Base-by-base conservation (phyloP, 768 basidiomycete genomes). In the Suillus subluteus region DNA sequence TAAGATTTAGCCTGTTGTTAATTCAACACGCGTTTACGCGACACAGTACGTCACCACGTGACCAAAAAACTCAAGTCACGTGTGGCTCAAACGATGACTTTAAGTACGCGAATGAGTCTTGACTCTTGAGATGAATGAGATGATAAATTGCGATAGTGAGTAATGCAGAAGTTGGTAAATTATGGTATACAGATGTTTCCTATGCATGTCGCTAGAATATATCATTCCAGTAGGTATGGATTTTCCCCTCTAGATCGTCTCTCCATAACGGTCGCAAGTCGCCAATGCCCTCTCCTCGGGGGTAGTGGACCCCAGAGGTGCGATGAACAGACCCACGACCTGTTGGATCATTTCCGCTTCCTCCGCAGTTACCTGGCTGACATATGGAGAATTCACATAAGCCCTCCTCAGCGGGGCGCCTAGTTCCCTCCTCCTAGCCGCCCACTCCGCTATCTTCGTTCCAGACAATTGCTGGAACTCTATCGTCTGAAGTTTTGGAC, bases 361-460 rank as follows among this genome's bases (percentile, higher is more conserved):
- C 54, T 78, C 74, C 11, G 72, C 72, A 50, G 72, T 64, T 8
- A 62, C 54, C 21, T 70, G 74, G 2, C 64, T 35, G 52, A 67
- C 66, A 74, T 79, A 80, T 3, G 78, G 74, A 4, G 69, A 65
- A 63, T 76, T 80, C 50, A 87, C 69, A 72, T 87, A 89, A n/a
- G 87, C 72, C 70, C 81, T 86, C 67, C 73, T 73, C 63, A 89
- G 68, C 26, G 87, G 86, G n/a, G 73, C 72, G 9, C 82, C 83
- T 38, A 84, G 68, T 4, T 61, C 62, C 54, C 71, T 74, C 67
- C 88, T 80, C 62, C 72, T 69, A 4, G 66, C 62, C 21, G 77
- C 78, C 73, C 84, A 84, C 32, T 68, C 65, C 43, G 74, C 72
- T 38, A 88, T 74, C 8, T 73, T 58, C 32, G 58, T 55, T 4